Base-by-base conservation (phyloP, 768 basidiomycete species). In the Pulveroboletus ravenelii region DNA sequence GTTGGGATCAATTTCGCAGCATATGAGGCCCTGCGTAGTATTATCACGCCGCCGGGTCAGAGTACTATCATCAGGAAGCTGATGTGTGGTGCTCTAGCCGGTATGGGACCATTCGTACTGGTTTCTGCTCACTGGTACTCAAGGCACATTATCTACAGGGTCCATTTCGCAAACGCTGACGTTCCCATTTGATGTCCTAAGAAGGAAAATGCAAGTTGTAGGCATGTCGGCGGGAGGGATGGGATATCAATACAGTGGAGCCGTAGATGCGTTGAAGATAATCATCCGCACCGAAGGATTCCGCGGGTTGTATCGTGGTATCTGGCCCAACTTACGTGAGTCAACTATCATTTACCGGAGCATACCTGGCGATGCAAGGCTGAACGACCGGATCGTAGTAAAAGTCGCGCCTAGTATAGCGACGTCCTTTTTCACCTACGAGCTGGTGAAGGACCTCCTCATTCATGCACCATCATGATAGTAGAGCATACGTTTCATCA, bases 131-230 rank as follows among this genome's bases (percentile, higher is more conserved):
- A 27, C 25, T 37, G 10, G 34, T 47, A 23, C 47, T 55, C n/a
- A 58, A 44, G 6, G 52, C 38, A 10, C 23, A 45, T 47, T 23
- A 23, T 20, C 48, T 23, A 27, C 70, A 80, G 91, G 91, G n/a
- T 83, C 86, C 23, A 86, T 95, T 56, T 93, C 93, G 12, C 92
- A 97, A 68, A 91, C 93, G 44, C 69, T 97, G 59, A 97, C 94
- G 5, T 97, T 95, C 66, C 95, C 95, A 9, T 90, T 96, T 61
- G 95, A 99, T 66, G 90, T 98, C 6, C 69, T 98, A 51, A 78
- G 95, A 41, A 79, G 95, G 53, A 95, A 97, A 76, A 93, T 98
- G 87, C 95, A 98, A 67, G 89, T 95, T 52, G 78, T 82, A 6
- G 91, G 91, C 12, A 85, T 93, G 83, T 70, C 78, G 58, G 74